These are phyloP conservation scores for Chlorella sp. DNA, from an alignment of 139 green algal genomes.

Conservation along the genomic window DNA sequence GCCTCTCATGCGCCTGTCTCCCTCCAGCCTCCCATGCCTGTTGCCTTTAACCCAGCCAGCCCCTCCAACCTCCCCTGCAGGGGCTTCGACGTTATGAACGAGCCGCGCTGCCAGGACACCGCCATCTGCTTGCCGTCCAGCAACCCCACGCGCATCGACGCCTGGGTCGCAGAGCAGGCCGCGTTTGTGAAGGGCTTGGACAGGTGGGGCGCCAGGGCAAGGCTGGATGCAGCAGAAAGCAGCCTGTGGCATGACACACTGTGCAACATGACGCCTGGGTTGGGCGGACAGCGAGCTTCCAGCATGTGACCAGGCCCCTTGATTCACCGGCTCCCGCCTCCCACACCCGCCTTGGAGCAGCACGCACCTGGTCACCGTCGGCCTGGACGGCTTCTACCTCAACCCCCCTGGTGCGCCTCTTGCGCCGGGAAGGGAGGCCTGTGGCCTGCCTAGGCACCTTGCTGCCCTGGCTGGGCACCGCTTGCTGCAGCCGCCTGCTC, in stretches of 20 bases:
- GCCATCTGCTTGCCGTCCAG: background rate
- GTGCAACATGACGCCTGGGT: too few species aligned
- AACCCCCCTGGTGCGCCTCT: background rate
- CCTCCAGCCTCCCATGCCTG: background rate
- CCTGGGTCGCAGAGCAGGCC: conserved; percentile 40
- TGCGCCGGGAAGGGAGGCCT: too few species aligned
- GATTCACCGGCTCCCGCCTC: background rate
- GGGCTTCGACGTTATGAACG: conserved; percentile 13
- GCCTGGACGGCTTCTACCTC: conserved; percentile 54
- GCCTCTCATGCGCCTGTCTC: background rate
- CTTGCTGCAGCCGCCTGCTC: too few species aligned
- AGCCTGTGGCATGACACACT: too few species aligned
- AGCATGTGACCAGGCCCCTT: background rate
- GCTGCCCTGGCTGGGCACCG: too few species aligned
- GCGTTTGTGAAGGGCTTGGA: conserved; percentile 42
- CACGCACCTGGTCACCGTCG: conserved; percentile 57
- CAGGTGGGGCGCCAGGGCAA: background rate
- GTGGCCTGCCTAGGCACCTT: too few species aligned
- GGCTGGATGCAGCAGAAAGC: too few species aligned
- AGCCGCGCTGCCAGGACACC: conserved; percentile 39
- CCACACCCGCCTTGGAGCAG: background rate
- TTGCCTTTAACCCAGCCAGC: background rate
- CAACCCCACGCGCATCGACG: conserved; percentile 4
- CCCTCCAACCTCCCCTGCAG: background rate
- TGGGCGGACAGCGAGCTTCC: background rate